These are phyloP conservation scores for Cairneyella variabilis DNA, from an alignment of 495 filamentous ascomycete genomes.

Conservation along the genomic window DNA sequence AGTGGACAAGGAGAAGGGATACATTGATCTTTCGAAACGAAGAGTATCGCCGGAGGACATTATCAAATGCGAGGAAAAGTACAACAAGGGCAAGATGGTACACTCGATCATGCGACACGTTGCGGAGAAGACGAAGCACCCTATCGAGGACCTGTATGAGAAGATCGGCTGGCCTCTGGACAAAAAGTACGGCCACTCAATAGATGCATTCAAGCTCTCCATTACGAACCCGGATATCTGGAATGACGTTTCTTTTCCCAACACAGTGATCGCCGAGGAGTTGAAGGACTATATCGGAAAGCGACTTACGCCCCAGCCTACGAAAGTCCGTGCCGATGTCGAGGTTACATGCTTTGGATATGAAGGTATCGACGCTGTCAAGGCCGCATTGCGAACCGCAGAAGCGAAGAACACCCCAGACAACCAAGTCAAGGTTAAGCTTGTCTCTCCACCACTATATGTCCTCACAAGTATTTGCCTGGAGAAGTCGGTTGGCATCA, in stretches of 20 bases:
- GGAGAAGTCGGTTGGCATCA: slow-evolving; percentile 84
- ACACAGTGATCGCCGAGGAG: slow-evolving; percentile 78
- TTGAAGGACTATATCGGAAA: slow-evolving; percentile 91
- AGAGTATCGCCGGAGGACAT: slow-evolving; percentile 97
- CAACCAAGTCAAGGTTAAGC: slow-evolving; percentile 92
- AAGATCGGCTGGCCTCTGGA: slow-evolving; percentile 94
- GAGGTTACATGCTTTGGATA: slow-evolving; percentile 98
- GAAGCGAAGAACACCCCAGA: slow-evolving; percentile 86
- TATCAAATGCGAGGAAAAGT: slow-evolving; percentile 95
- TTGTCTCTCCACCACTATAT: slow-evolving; percentile 93
- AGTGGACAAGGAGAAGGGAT: slow-evolving; percentile 98
- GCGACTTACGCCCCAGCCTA: slow-evolving; percentile 92
- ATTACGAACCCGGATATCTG: slow-evolving; percentile 99
- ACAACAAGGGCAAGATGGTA: slow-evolving; percentile 99
- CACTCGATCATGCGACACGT: slow-evolving; percentile 98
- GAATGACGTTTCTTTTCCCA: slow-evolving; percentile 87
- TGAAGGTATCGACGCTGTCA: slow-evolving; percentile 97
- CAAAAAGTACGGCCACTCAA: slow-evolving; percentile 93
- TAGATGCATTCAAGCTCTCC: slow-evolving; percentile 97
- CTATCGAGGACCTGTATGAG: slow-evolving; percentile 90
- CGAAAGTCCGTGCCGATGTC: slow-evolving; percentile 95
- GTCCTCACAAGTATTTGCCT: slow-evolving; percentile 90
- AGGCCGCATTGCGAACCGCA: slow-evolving; percentile 78
- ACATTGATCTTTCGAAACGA: slow-evolving; percentile 98
- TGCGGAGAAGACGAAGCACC: slow-evolving; percentile 90